Conservation (phyloP, 371 early-diverging fungal genomes). For the Mortierella sp. region DNA sequence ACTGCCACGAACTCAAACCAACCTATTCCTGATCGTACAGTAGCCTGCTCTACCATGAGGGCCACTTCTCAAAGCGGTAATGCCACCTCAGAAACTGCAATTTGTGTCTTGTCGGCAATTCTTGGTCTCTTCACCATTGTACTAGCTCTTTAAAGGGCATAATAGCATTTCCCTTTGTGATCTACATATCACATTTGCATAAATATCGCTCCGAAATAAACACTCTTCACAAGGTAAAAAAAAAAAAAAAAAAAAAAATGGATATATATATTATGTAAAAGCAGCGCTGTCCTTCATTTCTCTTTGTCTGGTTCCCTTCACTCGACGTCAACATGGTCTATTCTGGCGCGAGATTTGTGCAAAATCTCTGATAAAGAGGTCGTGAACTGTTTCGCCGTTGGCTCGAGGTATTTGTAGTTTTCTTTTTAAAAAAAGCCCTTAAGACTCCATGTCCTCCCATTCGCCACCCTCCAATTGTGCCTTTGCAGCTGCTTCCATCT, state of each 20-base stretch:
- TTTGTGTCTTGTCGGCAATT: conserved; percentile 19
- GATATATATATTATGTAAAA: neutral
- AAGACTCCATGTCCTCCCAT: conserved; percentile 53
- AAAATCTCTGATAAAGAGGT: neutral
- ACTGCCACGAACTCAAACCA: conserved; percentile 62
- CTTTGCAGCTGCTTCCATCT: conserved; percentile 41
- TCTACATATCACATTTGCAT: too few species aligned
- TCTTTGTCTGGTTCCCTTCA: neutral
- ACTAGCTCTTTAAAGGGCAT: conserved; percentile 19
- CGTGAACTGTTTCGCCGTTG: neutral
- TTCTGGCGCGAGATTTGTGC: neutral
- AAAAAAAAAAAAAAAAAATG: neutral
- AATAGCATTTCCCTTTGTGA: neutral
- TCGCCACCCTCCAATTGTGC: conserved; percentile 40
- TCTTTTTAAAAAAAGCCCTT: conserved; percentile 3
- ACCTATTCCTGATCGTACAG: conserved; percentile 65
- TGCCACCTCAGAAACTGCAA: conserved; percentile 14
- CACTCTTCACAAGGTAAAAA: too few species aligned
- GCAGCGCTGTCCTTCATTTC: neutral
- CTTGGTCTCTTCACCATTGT: conserved; percentile 28
- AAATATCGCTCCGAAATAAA: too few species aligned
- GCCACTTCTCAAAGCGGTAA: neutral
- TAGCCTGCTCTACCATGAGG: conserved; percentile 58
- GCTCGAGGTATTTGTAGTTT: neutral
- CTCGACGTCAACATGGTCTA: conserved; percentile 4